Base-by-base conservation (phyloP, 2,329 filamentous ascomycete genomes). In the Graphilbum sp. region DNA sequence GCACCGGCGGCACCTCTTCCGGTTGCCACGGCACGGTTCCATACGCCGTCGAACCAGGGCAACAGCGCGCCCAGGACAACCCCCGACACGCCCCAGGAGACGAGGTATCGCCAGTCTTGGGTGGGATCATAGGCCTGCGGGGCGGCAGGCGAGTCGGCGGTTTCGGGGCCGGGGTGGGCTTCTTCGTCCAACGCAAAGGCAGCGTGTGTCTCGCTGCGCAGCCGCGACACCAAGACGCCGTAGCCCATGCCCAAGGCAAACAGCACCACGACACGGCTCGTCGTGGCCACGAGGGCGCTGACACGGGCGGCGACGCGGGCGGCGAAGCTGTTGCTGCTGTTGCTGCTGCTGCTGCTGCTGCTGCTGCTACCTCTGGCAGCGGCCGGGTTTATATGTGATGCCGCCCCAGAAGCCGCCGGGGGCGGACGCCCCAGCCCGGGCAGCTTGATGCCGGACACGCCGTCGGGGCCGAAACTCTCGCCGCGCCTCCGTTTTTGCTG, bases 191-290 rank as follows among this genome's bases (percentile, higher is more conserved):
- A 10, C 6, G 19, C 19, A 13, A 13, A n/a, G 18, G 15, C 39
- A 12, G 18, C 23, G 45, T 75, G 67, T 3, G 41, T 43, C 36
- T 75, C 72, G 44, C 79, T 74, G 48, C 88, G 85, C 33, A 96
- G 62, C 52, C 84, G 77, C 17, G 79, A 77, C 30, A 95, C 79
- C 31, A 95, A 65, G 1, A 80, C 62, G 2, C 88, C 88, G 55
- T 94, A 96, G 15, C 78, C 72, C 38, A 88, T 67, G 1, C 90
- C 90, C 29, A 94, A 75, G 0, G 67, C 59, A 51, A 90, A 90
- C 10, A 96, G 66, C 3, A 90, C 59, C 1, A 64, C 54, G 2
- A 70, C 69, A 39, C 82, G 72, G 20, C 72, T 50, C 5, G 12
- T n/a, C 30, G 59, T 46, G 2, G 79, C 56, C 1, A 75, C 72